Base-by-base conservation (phyloP, 257 asterid genomes). In the Dorcoceras hygrometricum region DNA sequence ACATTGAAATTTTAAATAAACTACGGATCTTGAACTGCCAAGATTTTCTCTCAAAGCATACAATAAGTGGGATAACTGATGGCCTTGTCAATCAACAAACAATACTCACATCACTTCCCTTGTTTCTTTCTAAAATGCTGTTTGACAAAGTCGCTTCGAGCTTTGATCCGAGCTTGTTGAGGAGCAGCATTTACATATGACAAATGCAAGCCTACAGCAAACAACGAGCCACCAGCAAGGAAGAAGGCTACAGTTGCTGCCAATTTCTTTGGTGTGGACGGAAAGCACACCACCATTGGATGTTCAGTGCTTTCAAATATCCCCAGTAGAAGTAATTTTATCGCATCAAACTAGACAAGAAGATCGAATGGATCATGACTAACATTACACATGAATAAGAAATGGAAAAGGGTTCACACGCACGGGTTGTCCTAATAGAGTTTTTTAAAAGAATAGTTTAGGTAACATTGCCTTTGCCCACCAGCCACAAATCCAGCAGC, bases 91-190 rank as follows among this genome's bases (percentile, higher is more conserved):
- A 39, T 46, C 20, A 46, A 46, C 1, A 8, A 16, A 46, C 5
- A 4, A 46, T 46, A 46, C 54, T 46, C n/a, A 25, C 56, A 50
- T 43, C 68, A 70, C 32, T 85, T 73, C 54, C 89, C 94, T 22
- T 70, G 67, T 76, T 77, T 86, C 75, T 84, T 82, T 69, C 82
- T 81, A 74, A 87, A 69, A 6, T 87, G 80, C 27, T 80, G 87
- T 79, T 81, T 71, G 56, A 90, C 81, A 61, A 80, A 84, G 62
- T 87, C 96, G 50, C 75, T 82, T 53, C 95, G 71, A 71, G 90
- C 95, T 66, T 78, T 62, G 71, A 83, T 74, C 58, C 97, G 83
- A 80, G 94, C 97, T 79, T 90, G 97, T 71, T 87, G 97, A 58
- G 95, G 93, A 63, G 77, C 89, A 71, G 68, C 77, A 69, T 89